Evolutionary conservation across 2,329 filamentous ascomycete genomes (phyloP).

Genomic region (Calonectria naviculata): DNA sequence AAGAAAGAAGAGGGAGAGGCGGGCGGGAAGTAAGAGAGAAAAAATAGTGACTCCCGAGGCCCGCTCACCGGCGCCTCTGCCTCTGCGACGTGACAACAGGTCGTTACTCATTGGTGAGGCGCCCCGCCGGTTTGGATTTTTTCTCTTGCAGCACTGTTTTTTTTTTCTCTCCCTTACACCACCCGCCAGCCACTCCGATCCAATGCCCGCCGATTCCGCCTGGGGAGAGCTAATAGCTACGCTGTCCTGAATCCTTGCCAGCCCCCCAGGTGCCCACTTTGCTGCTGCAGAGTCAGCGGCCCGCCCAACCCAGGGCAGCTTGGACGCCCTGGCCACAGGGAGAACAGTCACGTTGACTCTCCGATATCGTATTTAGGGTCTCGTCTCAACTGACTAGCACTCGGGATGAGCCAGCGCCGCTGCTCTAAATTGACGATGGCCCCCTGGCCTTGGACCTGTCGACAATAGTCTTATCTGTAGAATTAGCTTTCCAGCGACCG

Average conservation of each 20-base stretch:
- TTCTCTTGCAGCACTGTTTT: background rate
- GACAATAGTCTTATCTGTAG: background rate
- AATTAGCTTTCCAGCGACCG: background rate
- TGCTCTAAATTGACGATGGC: background rate
- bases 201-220: background rate
- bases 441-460: background rate
- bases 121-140: constrained; percentile 24
- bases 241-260: background rate
- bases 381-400: background rate
- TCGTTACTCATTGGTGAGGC: constrained; percentile 39
- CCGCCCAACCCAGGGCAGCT: background rate
- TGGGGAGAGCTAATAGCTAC: background rate
- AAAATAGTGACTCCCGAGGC: constrained; percentile 26
- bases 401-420: background rate
- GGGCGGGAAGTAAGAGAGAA: constrained; percentile 21
- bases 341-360: background rate
- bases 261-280: background rate
- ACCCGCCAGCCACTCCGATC: background rate
- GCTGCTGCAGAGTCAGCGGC: constrained; percentile 1
- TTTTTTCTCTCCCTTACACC: background rate
- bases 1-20: background rate
- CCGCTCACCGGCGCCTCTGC: constrained; percentile 11
- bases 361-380: background rate
- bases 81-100: constrained; percentile 32
- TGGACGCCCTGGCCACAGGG: background rate